These are phyloP conservation scores for Blastocladiella emersonii DNA, from an alignment of 371 early-diverging fungal genomes.

Conservation along the genomic window DNA sequence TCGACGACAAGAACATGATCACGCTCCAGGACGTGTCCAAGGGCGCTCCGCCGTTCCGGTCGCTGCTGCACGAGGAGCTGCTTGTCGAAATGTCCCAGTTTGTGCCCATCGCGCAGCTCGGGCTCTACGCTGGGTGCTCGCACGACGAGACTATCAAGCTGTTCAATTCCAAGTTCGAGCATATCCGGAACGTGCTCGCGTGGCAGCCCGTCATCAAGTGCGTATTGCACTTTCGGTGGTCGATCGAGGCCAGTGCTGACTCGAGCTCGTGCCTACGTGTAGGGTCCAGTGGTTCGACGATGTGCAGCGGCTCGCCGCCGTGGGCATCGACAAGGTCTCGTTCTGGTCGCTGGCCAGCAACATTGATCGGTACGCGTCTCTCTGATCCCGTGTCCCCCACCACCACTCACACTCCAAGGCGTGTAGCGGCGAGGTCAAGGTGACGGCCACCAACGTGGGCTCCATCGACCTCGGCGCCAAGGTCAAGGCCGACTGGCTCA, in stretches of 20 bases:
- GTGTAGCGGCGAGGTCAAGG: background rate
- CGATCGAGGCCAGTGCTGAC: too few species aligned
- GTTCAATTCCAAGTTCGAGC: background rate
- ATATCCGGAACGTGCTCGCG: background rate
- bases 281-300: constrained; percentile 1
- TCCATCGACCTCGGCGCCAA: background rate
- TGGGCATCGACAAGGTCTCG: background rate
- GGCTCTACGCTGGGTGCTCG: constrained; percentile 20
- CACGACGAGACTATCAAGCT: constrained; percentile 21
- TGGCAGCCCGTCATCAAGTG: background rate
- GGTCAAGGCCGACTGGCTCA: background rate
- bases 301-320: background rate
- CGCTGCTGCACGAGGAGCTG: constrained; percentile 1
- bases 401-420: too few species aligned
- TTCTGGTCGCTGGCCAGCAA: background rate
- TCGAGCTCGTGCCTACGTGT: too few species aligned
- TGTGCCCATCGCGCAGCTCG: constrained; percentile 13
- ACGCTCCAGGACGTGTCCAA: constrained; percentile 18
- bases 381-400: background rate
- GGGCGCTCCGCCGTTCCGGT: constrained; percentile 4
- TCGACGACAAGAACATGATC: constrained; percentile 15
- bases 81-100: constrained; percentile 10
- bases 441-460: background rate
- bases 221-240: too few species aligned
- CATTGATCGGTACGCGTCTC: background rate